Evolutionary conservation across 257 asterid genomes (phyloP).

Genomic region (Ilex asprella): DNA sequence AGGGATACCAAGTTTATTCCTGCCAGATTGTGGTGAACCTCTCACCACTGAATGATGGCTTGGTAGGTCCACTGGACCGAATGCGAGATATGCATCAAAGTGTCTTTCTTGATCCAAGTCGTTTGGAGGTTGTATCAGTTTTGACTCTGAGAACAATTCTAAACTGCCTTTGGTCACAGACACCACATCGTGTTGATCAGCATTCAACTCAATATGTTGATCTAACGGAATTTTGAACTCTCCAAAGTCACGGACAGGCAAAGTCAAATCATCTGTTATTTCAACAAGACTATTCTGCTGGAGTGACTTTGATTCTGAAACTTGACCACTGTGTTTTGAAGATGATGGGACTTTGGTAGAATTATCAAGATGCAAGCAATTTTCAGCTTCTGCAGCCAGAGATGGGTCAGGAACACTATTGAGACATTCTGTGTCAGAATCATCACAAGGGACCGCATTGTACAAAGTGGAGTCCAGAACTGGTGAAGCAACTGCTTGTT

Average conservation of each 20-base stretch:
- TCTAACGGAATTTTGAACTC: too few species aligned
- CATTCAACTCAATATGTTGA: not conserved
- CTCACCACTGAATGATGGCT: conserved; percentile 23
- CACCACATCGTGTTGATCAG: conserved; percentile 21
- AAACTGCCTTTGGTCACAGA: conserved; percentile 15
- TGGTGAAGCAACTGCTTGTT: not conserved
- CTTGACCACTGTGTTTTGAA: too few species aligned
- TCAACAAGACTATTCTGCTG: not conserved
- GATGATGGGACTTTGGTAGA: too few species aligned
- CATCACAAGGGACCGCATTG: too few species aligned
- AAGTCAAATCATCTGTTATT: not conserved
- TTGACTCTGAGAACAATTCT: conserved; percentile 21
- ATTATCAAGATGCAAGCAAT: too few species aligned
- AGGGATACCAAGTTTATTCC: conserved; percentile 23
- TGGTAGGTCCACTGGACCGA: conserved; percentile 16
- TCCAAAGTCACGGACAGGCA: too few species aligned
- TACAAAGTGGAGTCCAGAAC: too few species aligned
- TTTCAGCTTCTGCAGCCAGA: too few species aligned
- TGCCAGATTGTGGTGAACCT: conserved; percentile 22
- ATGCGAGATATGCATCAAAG: conserved; percentile 15
- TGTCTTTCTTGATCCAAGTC: conserved; percentile 21
- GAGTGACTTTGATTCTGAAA: not conserved
- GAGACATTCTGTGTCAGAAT: too few species aligned
- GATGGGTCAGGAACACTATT: too few species aligned
- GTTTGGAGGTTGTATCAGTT: conserved; percentile 25